A percentile compares a stretch with the other conserved stretches of the same genome.
These are phyloP conservation scores for Cordyceps pruinosa DNA, from an alignment of 2,329 filamentous ascomycete species.

Conservation along the genomic window DNA sequence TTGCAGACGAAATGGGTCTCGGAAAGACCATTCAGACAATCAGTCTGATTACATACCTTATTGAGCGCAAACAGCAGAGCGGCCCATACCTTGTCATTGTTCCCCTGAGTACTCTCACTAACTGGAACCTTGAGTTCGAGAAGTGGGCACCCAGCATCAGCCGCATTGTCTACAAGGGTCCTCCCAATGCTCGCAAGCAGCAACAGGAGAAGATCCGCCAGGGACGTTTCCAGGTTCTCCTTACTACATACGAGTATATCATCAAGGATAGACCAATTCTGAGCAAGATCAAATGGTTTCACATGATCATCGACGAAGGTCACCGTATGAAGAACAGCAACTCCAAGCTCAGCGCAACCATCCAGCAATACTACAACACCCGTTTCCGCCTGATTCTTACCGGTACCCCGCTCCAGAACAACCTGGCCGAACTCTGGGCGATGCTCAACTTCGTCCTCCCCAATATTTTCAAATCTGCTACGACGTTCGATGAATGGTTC, in stretches of 20 bases:
- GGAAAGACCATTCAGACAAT: conserved; percentile 99
- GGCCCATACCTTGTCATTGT: conserved; percentile 96
- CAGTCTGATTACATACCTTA: conserved; percentile 92
- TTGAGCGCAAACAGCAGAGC: conserved; percentile 86
- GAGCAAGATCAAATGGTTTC: conserved; percentile 98
- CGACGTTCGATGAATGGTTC: conserved; percentile 99
- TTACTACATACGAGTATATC: conserved; percentile 98
- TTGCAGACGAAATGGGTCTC: conserved; percentile 99
- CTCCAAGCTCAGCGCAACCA: conserved; percentile 91
- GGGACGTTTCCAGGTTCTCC: conserved; percentile 88
- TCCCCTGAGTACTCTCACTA: conserved; percentile 90
- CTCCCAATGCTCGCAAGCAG: conserved; percentile 77
- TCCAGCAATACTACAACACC: conserved; percentile 91
- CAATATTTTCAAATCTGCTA: conserved; percentile 98
- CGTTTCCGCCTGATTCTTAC: conserved; percentile 95
- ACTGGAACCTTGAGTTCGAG: conserved; percentile 98
- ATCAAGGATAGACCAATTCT: conserved; percentile 96
- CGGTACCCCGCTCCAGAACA: conserved; percentile 95
- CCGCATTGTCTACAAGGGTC: conserved; percentile 94
- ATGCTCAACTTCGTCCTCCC: conserved; percentile 97
- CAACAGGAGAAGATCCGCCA: conserved; percentile 92
- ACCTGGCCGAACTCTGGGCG: conserved; percentile 91
- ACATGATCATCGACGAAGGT: conserved; percentile 99
- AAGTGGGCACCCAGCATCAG: conserved; percentile 90
- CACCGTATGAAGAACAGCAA: conserved; percentile 99